phyloP scores from a whole-genome alignment of 2,329 filamentous ascomycete species.

The Sclerotinia glacialis region DNA sequence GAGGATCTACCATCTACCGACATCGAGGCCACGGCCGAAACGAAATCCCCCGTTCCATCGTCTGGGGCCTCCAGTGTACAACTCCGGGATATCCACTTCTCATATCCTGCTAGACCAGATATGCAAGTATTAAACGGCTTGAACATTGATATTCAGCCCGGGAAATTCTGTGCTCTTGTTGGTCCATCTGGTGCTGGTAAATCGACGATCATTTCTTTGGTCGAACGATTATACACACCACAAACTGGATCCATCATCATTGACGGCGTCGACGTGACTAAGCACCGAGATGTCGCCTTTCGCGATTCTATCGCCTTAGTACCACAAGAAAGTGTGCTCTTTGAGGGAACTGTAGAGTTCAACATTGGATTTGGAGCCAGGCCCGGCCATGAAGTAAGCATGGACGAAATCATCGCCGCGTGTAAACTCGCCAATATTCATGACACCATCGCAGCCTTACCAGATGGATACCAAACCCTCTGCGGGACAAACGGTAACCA shows the following conservation, averaged over 20 bases:
- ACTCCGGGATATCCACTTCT: constrained; percentile 59
- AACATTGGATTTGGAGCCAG: constrained; percentile 55
- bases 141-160: constrained; percentile 54
- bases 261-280: constrained; percentile 44
- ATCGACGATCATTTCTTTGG: constrained; percentile 59
- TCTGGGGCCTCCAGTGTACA: constrained; percentile 42
- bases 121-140: constrained; percentile 55
- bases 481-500: constrained; percentile 67
- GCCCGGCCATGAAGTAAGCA: constrained; percentile 50
- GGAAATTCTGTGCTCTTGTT: constrained; percentile 62
- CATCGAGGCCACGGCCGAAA: constrained; percentile 43
- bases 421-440: constrained; percentile 64
- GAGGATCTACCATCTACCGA: constrained; percentile 36
- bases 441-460: constrained; percentile 61
- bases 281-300: constrained; percentile 45
- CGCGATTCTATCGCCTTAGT: constrained; percentile 55
- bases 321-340: constrained; percentile 57
- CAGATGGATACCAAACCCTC: constrained; percentile 63
- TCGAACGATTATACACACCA: constrained; percentile 51
- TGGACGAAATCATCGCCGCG: constrained; percentile 63
- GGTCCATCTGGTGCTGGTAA: constrained; percentile 66
- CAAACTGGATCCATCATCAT: constrained; percentile 29
- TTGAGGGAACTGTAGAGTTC: constrained; percentile 55
- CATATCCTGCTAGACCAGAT: constrained; percentile 63
- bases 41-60: constrained; percentile 13